Evolutionary conservation across 495 filamentous ascomycete species (phyloP).

Genomic region (Paragyromitra xinjiangensis): DNA sequence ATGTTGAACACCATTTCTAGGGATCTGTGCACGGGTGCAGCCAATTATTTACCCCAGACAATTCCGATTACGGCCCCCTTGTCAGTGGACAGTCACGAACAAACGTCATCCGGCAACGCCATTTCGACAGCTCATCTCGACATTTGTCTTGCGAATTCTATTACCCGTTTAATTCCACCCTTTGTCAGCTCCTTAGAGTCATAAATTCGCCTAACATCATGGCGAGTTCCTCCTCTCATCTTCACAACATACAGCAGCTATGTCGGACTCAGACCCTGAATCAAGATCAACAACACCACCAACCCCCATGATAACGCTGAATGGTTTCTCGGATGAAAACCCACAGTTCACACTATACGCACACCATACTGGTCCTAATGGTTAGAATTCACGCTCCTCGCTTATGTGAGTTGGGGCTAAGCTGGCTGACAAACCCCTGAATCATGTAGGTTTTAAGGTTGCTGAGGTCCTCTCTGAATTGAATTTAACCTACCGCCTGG

Average conservation of each 20-base stretch:
- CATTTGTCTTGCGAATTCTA: constrained; percentile 8
- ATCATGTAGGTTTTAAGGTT: constrained; percentile 63
- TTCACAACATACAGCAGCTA: constrained; percentile 7
- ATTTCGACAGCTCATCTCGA: constrained; percentile 45
- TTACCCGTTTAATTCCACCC: not conserved
- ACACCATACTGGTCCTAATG: constrained; percentile 49
- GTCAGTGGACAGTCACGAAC: not conserved
- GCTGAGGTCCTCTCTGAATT: constrained; percentile 72
- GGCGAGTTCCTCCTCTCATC: constrained; percentile 1
- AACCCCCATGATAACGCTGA: constrained; percentile 14
- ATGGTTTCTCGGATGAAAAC: constrained; percentile 42
- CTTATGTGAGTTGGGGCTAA: not conserved
- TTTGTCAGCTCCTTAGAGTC: not conserved
- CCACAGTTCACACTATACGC: constrained; percentile 52
- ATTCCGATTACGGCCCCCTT: constrained; percentile 11
- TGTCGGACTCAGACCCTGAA: constrained; percentile 19
- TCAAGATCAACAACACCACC: constrained; percentile 25
- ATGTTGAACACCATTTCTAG: not conserved
- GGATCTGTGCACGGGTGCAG: not conserved
- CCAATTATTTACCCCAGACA: constrained; percentile 23
- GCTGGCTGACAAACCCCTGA: not conserved
- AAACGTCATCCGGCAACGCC: constrained; percentile 39
- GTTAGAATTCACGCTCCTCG: not conserved
- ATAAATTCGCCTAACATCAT: constrained; percentile 14
- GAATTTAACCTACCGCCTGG: constrained; percentile 64